phyloP scores from a whole-genome alignment of 768 basidiomycete genomes.

The Termitomyces sp. region DNA sequence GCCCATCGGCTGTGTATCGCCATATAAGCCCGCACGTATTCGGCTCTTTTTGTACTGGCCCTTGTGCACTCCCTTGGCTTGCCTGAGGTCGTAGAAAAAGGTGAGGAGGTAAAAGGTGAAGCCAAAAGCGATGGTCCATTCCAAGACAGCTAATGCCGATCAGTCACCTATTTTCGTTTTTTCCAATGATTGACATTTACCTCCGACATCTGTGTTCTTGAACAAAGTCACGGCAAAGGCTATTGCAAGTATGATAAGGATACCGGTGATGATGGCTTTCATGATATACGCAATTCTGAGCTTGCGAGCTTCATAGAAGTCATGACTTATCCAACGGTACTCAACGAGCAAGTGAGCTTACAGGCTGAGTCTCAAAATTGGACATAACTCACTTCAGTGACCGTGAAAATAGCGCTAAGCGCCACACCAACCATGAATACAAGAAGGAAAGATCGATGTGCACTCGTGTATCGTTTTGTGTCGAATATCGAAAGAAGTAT shows the following conservation, averaged over 20 bases:
- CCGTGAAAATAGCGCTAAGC: conserved; percentile 69
- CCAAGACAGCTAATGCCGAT: conserved; percentile 46
- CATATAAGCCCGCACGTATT: conserved; percentile 12
- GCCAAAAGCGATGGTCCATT: conserved; percentile 71
- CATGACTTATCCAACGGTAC: conserved; percentile 63
- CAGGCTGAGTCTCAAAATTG: neutral
- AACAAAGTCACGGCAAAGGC: conserved; percentile 55
- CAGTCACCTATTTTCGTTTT: neutral
- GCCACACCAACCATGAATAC: conserved; percentile 71
- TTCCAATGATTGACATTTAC: conserved; percentile 18
- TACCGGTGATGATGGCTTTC: conserved; percentile 55
- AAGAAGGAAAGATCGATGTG: conserved; percentile 60
- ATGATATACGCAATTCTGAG: conserved; percentile 51
- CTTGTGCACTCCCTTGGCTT: conserved; percentile 46
- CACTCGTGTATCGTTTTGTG: conserved; percentile 43
- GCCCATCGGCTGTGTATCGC: neutral
- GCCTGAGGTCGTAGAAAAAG: conserved; percentile 66
- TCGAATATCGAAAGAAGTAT: conserved; percentile 71
- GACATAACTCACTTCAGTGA: conserved; percentile 46
- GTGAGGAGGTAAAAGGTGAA: conserved; percentile 72
- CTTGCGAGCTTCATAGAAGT: conserved; percentile 37
- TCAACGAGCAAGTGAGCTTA: conserved; percentile 16
- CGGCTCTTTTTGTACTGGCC: conserved; percentile 37
- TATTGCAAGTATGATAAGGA: conserved; percentile 57
- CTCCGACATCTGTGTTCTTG: conserved; percentile 41